Conservation (phyloP, 768 basidiomycete genomes). For the Scleroderma citrinum region DNA sequence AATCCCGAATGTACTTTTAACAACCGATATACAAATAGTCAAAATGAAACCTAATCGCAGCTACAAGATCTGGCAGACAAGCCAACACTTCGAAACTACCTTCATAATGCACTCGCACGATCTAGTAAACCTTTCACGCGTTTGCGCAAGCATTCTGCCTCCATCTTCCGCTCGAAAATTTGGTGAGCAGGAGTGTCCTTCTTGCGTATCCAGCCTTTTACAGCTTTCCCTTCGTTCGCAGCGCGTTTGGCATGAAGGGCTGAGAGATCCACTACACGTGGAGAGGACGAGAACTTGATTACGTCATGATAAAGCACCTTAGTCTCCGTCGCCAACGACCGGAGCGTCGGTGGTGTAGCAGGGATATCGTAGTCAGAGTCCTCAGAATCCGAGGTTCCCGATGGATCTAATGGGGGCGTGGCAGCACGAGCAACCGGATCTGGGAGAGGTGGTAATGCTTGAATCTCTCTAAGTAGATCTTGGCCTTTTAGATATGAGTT, state of each 20-base stretch:
- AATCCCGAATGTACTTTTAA: background rate
- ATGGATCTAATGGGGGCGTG: constrained; percentile 65
- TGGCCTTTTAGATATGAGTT: constrained; percentile 93
- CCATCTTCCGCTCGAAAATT: constrained; percentile 67
- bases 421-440: constrained; percentile 41
- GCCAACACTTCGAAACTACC: too few species aligned
- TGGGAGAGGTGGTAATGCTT: constrained; percentile 62
- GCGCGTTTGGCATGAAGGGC: constrained; percentile 46
- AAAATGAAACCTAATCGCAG: background rate
- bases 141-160: constrained; percentile 65
- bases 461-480: constrained; percentile 80
- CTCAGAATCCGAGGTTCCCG: constrained; percentile 59
- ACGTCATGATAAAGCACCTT: constrained; percentile 88
- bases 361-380: constrained; percentile 51
- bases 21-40: background rate
- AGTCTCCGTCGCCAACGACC: constrained; percentile 72
- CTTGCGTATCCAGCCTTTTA: constrained; percentile 70
- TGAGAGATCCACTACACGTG: constrained; percentile 82
- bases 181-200: constrained; percentile 81
- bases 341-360: constrained; percentile 45
- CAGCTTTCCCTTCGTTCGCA: constrained; percentile 38
- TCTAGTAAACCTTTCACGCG: constrained; percentile 68
- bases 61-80: background rate
- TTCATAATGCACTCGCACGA: constrained; percentile 38
- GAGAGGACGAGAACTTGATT: constrained; percentile 75